Evolutionary conservation across 225 moss, liverwort and hornwort genomes (phyloP).

Genomic region (Polytrichum formosum): DNA sequence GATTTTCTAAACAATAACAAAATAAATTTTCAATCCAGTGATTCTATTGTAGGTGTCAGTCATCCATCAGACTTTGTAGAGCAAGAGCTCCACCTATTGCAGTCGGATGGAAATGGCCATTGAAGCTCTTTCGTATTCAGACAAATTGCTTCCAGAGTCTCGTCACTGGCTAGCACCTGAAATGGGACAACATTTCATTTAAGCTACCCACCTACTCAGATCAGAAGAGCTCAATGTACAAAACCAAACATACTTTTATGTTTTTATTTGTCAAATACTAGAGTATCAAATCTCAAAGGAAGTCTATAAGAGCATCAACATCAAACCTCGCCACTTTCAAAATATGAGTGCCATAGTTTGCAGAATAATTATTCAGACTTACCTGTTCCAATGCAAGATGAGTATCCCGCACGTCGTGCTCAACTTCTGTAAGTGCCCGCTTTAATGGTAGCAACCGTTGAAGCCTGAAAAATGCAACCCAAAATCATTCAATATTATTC

Average conservation of each 20-base stretch:
- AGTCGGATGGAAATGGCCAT: constrained; percentile 29
- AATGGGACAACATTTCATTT: neutral
- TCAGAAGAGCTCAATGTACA: neutral
- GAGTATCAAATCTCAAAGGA: neutral
- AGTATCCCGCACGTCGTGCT: constrained; percentile 89
- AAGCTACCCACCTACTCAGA: neutral
- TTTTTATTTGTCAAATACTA: neutral
- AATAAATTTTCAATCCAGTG: too few species aligned
- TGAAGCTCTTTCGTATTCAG: constrained; percentile 34
- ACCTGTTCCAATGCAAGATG: constrained; percentile 86
- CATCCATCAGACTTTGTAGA: neutral
- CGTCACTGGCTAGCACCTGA: constrained; percentile 72
- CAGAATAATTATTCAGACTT: neutral
- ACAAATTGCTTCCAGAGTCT: constrained; percentile 50
- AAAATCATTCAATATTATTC: too few species aligned
- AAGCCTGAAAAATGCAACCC: constrained; percentile 40
- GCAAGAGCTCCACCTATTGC: neutral
- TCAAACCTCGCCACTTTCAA: too few species aligned
- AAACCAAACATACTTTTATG: neutral
- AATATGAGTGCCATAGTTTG: too few species aligned
- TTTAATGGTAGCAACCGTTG: constrained; percentile 81
- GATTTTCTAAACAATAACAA: too few species aligned
- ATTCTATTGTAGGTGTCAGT: neutral
- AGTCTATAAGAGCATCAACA: too few species aligned
- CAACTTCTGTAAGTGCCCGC: constrained; percentile 79